Base-by-base conservation (phyloP, 2,329 filamentous ascomycete species). In the Penicillium sp. region DNA sequence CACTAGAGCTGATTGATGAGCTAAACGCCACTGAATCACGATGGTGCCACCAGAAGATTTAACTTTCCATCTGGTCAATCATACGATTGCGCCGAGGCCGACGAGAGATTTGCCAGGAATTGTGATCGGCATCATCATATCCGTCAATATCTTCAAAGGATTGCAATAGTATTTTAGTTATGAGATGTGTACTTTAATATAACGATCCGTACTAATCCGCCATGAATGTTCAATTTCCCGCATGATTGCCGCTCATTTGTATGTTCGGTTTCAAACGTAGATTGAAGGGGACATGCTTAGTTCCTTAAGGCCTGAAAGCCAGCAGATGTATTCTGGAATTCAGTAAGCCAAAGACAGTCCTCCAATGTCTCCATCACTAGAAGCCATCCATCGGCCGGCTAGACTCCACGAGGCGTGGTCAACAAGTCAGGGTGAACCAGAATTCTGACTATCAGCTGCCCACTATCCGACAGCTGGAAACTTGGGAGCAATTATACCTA, bases 391-490 rank as follows among this genome's bases (percentile, higher is more conserved):
- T 50, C 28, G 4, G 28, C n/a, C 6, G 17, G 17, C 30, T 19
- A 22, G 10, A 50, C 28, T 35, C 13, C 13, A n/a, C 28, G 4
- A 17, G n/a, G 24, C 24, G 4, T 30, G 26, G 26, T 49, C 26
- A 50, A 50, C 26, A 50, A 50, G 24, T 33, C 47, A 33, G 47
- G 17, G 28, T 7, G 26, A 33, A 50, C 47, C 47, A 50, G 28
- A 33, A 50, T 19, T 50, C 9, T 19, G 28, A 50, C 47, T 13
- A 50, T 50, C 47, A 50, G 7, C 47, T 50, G 28, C 47, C 47
- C 28, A 19, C 33, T 24, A 13, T 8, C n/a, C 22, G 47, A 35
- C 15, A 47, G 24, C 24, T 26, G 12, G n/a, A 24, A 47, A 47
- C 12, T 7, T 28, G 44, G 22, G 22, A 28, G 6, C 44, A 28